Base-by-base conservation (phyloP, 495 filamentous ascomycete genomes). In the Podospora comata region DNA sequence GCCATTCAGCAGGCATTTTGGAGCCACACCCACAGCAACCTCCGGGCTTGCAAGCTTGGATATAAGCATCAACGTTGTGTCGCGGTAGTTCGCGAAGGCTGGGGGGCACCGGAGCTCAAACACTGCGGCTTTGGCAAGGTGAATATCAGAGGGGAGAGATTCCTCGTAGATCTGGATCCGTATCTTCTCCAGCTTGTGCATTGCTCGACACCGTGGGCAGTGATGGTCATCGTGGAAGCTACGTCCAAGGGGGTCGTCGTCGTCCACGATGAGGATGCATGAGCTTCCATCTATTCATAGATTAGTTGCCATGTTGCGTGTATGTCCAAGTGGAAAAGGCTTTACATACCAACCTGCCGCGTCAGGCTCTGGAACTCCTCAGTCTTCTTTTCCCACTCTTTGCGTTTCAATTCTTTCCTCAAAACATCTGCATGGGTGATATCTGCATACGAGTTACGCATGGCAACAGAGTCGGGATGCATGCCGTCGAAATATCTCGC, bases 51-150 rank as follows among this genome's bases (percentile, higher is more conserved):
- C 76, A 2, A 80, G 60, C 3, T 19, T 39, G 0, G 62, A 68
- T 2, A 78, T 16, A n/a, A 84, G 72, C 26, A 65, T 70, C 80
- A 79, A 84, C 13, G 82, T 85, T 2, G 75, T 73, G 66, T 86
- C 77, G 5, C 85, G 77, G 67, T 85, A 86, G 0, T 70, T 72
- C 20, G 76, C 70, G 9, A 85, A 74, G 7, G 67, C 71, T 7
- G 66, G 20, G 4, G 81, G 82, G 60, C 76, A 76, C 4, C 62
- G 63, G 1, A 87, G 72, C 65, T 87, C 84, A 44, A 86, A 86
- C 3, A 84, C 34, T 3, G 79, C 68, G 1, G 69, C 69, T 58
- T 78, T 77, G 0, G 72, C 72, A 19, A 73, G 66, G 5, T 71
- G 23, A 1, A 73, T 30, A 4, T 78, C 65, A 2, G 59, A 19